These are phyloP conservation scores for Fusarium xylarioides DNA, from an alignment of 2,329 filamentous ascomycete genomes.

Conservation along the genomic window DNA sequence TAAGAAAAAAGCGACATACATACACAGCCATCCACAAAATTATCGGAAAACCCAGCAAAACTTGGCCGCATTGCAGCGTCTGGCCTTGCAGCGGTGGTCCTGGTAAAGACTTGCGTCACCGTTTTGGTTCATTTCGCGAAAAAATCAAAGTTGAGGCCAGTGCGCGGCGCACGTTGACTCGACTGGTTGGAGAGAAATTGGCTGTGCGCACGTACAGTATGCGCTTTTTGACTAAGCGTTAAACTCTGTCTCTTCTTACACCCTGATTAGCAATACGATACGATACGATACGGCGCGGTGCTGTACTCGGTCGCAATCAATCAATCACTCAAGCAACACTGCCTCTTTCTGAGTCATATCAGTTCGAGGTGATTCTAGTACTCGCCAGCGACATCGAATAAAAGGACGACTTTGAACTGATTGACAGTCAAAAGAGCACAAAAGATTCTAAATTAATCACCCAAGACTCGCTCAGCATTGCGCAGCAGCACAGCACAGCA, in stretches of 20 bases:
- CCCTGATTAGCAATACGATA: conserved; percentile 34
- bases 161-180: conserved; percentile 37
- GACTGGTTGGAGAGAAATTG: conserved; percentile 29
- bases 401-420: not conserved
- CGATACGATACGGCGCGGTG: not conserved
- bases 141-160: conserved; percentile 28
- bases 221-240: conserved; percentile 40
- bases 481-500: conserved; percentile 5
- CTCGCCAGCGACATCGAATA: not conserved
- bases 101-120: conserved; percentile 40
- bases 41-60: conserved; percentile 27
- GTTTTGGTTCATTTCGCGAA: conserved; percentile 38
- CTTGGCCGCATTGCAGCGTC: conserved; percentile 34
- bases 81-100: conserved; percentile 32
- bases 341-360: conserved; percentile 30
- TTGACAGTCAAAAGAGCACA: not conserved
- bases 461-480: not conserved
- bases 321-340: conserved; percentile 20
- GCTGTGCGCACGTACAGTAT: conserved; percentile 17
- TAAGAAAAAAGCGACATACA: not conserved
- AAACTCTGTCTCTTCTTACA: conserved; percentile 23
- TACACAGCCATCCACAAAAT: conserved; percentile 27
- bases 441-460: conserved; percentile 6
- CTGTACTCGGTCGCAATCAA: not conserved
- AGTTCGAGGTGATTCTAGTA: conserved; percentile 15